Percentiles rank a stretch among this genome's conserved stretches.
These are phyloP conservation scores for Oxytropis ochrocephala DNA, from an alignment of 306 rosid genomes.

Conservation along the genomic window DNA sequence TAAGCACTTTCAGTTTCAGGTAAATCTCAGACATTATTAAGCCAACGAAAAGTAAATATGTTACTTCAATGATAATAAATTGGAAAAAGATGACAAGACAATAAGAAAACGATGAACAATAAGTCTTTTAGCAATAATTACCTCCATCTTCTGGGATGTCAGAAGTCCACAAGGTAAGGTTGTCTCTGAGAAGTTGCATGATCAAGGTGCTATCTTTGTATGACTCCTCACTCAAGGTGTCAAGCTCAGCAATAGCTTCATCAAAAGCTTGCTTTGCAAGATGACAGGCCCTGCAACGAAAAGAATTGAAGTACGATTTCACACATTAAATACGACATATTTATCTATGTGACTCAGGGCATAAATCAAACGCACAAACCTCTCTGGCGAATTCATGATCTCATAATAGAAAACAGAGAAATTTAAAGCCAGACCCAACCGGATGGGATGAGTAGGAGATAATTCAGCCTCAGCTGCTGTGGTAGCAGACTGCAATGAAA, in stretches of 20 bases:
- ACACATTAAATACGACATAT: background rate
- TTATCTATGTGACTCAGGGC: background rate
- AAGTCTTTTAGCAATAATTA: conserved; percentile 11
- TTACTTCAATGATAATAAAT: background rate
- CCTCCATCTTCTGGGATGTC: conserved; percentile 63
- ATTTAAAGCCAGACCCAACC: conserved; percentile 65
- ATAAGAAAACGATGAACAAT: background rate
- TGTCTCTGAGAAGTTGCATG: conserved; percentile 66
- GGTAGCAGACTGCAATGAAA: conserved; percentile 49
- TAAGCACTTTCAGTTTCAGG: background rate
- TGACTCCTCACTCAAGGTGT: conserved; percentile 52
- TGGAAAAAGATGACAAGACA: background rate
- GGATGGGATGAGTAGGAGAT: conserved; percentile 59
- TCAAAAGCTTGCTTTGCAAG: conserved; percentile 62
- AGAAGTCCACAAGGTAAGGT: conserved; percentile 61
- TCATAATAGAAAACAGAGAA: conserved; percentile 67
- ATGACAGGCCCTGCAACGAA: conserved; percentile 49
- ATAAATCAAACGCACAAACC: conserved; percentile 31
- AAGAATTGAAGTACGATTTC: background rate
- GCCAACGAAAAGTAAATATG: background rate
- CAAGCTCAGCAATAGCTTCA: conserved; percentile 61
- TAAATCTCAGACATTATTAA: background rate
- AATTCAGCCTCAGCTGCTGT: conserved; percentile 53
- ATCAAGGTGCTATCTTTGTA: conserved; percentile 67
- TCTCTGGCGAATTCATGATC: conserved; percentile 59